These are phyloP conservation scores for Pseudocercospora musae DNA, from an alignment of 2,329 filamentous ascomycete genomes.

Conservation along the genomic window DNA sequence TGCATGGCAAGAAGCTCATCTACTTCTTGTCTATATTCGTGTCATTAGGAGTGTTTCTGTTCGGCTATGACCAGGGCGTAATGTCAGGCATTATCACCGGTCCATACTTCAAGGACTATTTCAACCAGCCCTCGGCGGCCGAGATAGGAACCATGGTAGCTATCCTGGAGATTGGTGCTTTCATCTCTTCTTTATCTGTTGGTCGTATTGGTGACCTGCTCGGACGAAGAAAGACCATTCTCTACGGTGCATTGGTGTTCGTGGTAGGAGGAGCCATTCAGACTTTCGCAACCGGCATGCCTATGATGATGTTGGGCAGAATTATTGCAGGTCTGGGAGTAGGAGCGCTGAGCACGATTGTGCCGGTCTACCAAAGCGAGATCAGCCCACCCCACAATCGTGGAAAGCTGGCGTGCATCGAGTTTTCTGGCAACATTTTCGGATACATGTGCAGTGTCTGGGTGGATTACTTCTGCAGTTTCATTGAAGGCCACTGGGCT, in stretches of 20 bases:
- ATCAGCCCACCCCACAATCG: conserved; percentile 90
- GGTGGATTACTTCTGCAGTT: conserved; percentile 97
- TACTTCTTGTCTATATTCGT: conserved; percentile 52
- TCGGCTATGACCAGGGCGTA: conserved; percentile 86
- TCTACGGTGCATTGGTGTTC: conserved; percentile 91
- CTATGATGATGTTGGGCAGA: conserved; percentile 69
- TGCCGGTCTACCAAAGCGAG: conserved; percentile 54
- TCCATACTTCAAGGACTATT: conserved; percentile 84
- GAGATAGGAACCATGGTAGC: conserved; percentile 97
- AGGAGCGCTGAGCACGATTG: conserved; percentile 50
- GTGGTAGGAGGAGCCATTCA: conserved; percentile 79
- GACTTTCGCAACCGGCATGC: conserved; percentile 74
- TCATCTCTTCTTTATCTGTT: conserved; percentile 82
- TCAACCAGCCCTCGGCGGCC: conserved; percentile 79
- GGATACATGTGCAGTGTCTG: conserved; percentile 96
- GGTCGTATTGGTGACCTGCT: conserved; percentile 89
- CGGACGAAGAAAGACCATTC: conserved; percentile 81
- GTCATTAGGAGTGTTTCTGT: conserved; percentile 74
- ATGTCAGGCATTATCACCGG: conserved; percentile 75
- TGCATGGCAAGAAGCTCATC: conserved; percentile 93
- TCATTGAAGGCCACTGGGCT: conserved; percentile 76
- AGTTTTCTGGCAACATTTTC: conserved; percentile 95
- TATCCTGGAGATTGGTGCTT: conserved; percentile 89
- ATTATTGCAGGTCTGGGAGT: conserved; percentile 52
- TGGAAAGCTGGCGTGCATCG: conserved; percentile 93